Base-by-base conservation (phyloP, 2,329 filamentous ascomycete species). In the Hypoxylon sp. region DNA sequence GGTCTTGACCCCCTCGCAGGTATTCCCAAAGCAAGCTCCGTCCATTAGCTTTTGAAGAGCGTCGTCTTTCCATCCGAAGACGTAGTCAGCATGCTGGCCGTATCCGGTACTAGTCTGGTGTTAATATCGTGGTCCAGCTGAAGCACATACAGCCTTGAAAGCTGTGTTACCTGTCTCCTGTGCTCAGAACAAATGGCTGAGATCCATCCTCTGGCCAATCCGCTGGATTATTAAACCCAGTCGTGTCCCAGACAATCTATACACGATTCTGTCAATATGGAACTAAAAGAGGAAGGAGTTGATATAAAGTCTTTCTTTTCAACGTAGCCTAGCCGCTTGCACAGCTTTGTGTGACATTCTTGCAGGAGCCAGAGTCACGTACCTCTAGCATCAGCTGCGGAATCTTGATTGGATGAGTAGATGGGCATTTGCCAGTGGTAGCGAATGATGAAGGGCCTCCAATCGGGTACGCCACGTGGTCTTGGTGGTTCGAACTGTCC, bases 371-470 rank as follows among this genome's bases (percentile, higher is more conserved):
- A 34, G 21, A 30, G 29, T 6, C 5, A 55, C 63, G 5, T 65
- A 87, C 83, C 76, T 89, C 87, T 70, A 82, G 87, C 79, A 90
- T 89, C 62, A 90, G 79, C 25, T 87, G 87, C 19, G 87, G 81
- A 6, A 88, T 77, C 63, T 85, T 86, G 9, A 83, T 81, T 0
- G 85, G 86, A 69, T 86, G 84, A 1, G 78, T 78, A 9, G 71
- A 70, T 6, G 85, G 85, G 70, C 85, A 88, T 32, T 79, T 73
- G 11, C 75, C 78, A 12, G 72, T 75, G 2, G 67, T 64, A 21
- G 67, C 67, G 21, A 69, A 69, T 11, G 67, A 67, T 2, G 67
- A 69, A 21, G 67, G 67, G n/a, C 73, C 74, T 14, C 12, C 73
- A 56, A 63, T 73, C 2, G 85, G 85, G 60, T 86, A 87, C 2